Base-by-base conservation (phyloP, 495 filamentous ascomycete species). In the Penicillium pulvis region DNA sequence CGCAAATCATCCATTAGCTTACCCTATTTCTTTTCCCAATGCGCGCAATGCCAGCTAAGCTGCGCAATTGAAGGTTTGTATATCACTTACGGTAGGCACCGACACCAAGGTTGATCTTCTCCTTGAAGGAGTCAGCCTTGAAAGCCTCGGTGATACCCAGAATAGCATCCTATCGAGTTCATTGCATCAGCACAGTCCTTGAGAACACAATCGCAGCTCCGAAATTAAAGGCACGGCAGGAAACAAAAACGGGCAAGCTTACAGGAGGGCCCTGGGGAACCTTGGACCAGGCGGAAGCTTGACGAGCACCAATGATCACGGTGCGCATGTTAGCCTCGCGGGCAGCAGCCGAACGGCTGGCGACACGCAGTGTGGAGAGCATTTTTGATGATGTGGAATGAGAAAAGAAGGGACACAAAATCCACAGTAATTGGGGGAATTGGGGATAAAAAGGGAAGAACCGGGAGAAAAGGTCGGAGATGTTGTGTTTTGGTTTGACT, bases 141-240 rank as follows among this genome's bases (percentile, higher is more conserved):
- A 94, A 98, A 51, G 94, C 94, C 80, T 98, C 94, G 52, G 94
- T 98, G 80, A 98, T 95, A 79, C 93, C 93, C 84, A 93, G 83
- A 77, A 93, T 92, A 47, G 88, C 90, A 89, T 93, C 78, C 77
- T 80, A 72, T 44, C 16, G 59, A 53, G 30, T 51, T 26, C 54
- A 59, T 45, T 53, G 30, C 14, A 58, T 80, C 55, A 79, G 72
- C 56, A 63, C 74, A 67, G 57, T 36, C 44, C 35, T 52, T 42
- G 16, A 58, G 33, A 10, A 56, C 54, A 46, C 52, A 39, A 52
- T 52, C 19, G 31, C 48, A 51, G n/a, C 26, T 19, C n/a, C 4
- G 48, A 36, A 17, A 16, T 11, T 3, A 20, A 33, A 51, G 9
- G 23, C 6, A 8, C 20, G 3, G 17, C 31, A 39, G 16, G 31